Conservation (phyloP, 768 basidiomycete species). For the Pholiota molesta region DNA sequence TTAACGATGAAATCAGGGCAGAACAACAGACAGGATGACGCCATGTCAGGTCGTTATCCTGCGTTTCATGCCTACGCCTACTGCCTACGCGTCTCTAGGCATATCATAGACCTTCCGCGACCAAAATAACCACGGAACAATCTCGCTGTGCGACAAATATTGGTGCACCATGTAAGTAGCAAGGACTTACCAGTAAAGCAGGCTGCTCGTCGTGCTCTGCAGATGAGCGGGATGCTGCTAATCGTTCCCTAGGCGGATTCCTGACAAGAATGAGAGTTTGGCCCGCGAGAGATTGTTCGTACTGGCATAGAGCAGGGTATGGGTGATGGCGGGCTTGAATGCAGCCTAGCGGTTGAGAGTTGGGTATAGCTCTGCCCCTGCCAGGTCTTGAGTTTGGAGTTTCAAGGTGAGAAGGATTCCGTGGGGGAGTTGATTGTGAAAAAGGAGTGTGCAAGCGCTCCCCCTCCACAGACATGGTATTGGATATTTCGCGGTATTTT, state of each 20-base stretch:
- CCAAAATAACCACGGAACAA: not conserved
- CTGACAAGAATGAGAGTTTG: constrained; percentile 25
- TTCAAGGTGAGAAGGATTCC: not conserved
- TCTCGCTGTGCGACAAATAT: not conserved
- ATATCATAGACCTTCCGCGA: not conserved
- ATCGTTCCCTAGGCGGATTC: constrained; percentile 33
- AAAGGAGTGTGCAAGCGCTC: constrained; percentile 2
- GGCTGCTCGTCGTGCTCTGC: constrained; percentile 22
- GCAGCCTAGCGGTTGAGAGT: not conserved
- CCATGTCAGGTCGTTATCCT: constrained; percentile 15
- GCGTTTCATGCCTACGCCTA: not conserved
- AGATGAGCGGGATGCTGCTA: constrained; percentile 18
- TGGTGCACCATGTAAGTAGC: not conserved
- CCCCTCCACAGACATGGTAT: not conserved
- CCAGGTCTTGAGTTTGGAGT: not conserved
- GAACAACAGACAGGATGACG: constrained; percentile 9
- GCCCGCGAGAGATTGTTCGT: not conserved
- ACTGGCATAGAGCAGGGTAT: not conserved
- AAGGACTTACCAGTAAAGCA: constrained; percentile 31
- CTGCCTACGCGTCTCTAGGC: constrained; percentile 6
- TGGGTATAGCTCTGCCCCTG: not conserved
- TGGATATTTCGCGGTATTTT: constrained; percentile 5
- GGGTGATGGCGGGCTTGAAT: not conserved
- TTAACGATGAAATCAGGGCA: not conserved
- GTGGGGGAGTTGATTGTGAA: not conserved